Evolutionary conservation across 257 asterid species (phyloP), one percentile per base, ranked within the genome.

Genomic region (Lycium ferocissimum): DNA sequence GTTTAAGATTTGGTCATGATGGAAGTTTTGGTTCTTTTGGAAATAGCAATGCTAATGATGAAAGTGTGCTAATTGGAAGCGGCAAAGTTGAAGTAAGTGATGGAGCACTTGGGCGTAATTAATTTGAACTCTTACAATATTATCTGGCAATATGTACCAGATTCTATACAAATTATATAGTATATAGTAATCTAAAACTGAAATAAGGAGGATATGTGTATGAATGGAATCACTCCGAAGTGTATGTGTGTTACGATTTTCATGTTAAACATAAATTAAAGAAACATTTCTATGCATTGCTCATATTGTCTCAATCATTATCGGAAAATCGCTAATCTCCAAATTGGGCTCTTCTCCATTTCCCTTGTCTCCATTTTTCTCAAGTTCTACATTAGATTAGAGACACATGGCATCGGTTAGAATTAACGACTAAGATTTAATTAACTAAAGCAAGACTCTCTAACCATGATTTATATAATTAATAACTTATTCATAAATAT

Each of bases 71-170:
- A 11, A 49, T 75, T 76, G 82, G 45, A 0, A 76, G 82, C 51
- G 47, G 47, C 4, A 54, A 76, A 76, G 12, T 54, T 14, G 65
- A 76, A 76, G 63, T 76, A 14, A 53, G 51, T 51, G 82, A 76
- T 76, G 82, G 65, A 26, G 82, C 82, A 51, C 82, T 76, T 7
- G 82, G 82, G 6, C 82, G 47, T 37, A 20, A 67, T 3, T 65
- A 65, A 49, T 49, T 49, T 14, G 22, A 35, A 2, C 18, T 33
- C 5, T 62, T n/a, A 20, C 2, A 40, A 40, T 40, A 40, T 40
- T 40, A 3, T 40, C 45, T 40, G 45, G 45, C 45, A 40, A 40
- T 5, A 40, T 40, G 5, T 40, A 40, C 33, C 33, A 26, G 33
- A 26, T 26, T 26, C 33, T 26, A 26, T 26, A 26, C 33, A 26